A percentile compares a stretch with the other conserved stretches of the same genome.
Evolutionary conservation across 192 early-diverging fungal species (phyloP).

Genomic region (Cladochytrium replicatum): DNA sequence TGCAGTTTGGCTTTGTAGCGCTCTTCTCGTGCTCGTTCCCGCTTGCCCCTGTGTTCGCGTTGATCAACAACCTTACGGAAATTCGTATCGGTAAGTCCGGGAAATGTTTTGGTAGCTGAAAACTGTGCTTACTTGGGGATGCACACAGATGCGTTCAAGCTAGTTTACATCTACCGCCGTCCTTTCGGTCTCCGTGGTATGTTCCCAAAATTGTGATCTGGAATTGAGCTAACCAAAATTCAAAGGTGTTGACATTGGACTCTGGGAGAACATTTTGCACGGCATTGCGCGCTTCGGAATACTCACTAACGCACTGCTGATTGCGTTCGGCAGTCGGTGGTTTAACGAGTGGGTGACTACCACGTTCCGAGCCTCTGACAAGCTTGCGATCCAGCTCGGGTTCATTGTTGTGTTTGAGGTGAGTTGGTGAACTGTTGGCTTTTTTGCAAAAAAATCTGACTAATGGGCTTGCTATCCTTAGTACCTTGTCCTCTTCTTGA

Average conservation of each 20-base stretch:
- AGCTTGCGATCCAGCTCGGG: constrained; percentile 15
- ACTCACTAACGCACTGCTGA: constrained; percentile 24
- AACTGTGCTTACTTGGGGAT: not conserved
- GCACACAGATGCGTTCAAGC: constrained; percentile 18
- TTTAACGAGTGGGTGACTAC: constrained; percentile 3
- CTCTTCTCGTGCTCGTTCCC: constrained; percentile 60
- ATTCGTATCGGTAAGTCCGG: constrained; percentile 43
- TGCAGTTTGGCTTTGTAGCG: constrained; percentile 62
- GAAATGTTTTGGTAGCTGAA: not conserved
- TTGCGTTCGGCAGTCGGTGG: constrained; percentile 22
- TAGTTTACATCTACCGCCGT: constrained; percentile 19
- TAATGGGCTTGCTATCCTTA: not conserved
- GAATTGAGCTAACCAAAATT: no score
- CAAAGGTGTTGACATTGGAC: constrained; percentile 7
- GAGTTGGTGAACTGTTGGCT: constrained; percentile 1
- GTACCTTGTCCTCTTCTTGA: constrained; percentile 12
- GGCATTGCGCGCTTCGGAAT: constrained; percentile 9
- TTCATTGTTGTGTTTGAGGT: constrained; percentile 32
- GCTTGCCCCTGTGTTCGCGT: constrained; percentile 55
- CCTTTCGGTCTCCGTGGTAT: constrained; percentile 21
- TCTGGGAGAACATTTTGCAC: constrained; percentile 9
- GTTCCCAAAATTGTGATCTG: not conserved
- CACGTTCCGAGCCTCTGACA: not conserved
- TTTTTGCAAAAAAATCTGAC: no score
- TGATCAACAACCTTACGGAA: constrained; percentile 48